phyloP scores from a whole-genome alignment of 2,329 filamentous ascomycete species.

The Fusarium verrucosum region DNA sequence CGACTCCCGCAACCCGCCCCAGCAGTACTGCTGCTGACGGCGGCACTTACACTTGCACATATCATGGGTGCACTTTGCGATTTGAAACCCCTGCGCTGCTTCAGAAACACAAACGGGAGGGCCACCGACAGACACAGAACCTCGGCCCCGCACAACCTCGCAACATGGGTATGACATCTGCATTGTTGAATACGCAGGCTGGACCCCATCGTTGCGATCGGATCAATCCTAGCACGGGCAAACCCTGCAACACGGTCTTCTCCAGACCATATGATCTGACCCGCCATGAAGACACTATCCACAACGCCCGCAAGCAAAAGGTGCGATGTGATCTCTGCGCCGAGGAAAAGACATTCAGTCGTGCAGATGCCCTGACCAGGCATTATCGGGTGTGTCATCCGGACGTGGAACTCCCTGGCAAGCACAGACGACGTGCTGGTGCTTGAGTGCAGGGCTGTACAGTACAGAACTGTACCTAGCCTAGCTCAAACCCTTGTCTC shows the following conservation, averaged over 20 bases:
- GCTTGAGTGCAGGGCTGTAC: slow-evolving; percentile 16
- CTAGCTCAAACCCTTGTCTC: background rate
- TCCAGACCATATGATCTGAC: slow-evolving; percentile 96
- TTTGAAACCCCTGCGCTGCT: slow-evolving; percentile 89
- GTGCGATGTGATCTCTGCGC: slow-evolving; percentile 92
- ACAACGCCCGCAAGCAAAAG: slow-evolving; percentile 94
- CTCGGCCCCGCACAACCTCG: slow-evolving; percentile 42
- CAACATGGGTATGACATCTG: slow-evolving; percentile 57
- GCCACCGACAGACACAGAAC: slow-evolving; percentile 78
- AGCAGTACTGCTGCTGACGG: slow-evolving; percentile 74
- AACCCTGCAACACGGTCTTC: slow-evolving; percentile 93
- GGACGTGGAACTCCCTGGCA: slow-evolving; percentile 32
- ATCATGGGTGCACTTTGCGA: slow-evolving; percentile 86
- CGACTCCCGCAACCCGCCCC: slow-evolving; percentile 58
- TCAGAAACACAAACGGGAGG: slow-evolving; percentile 95
- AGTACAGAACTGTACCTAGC: too few relatives aligned
- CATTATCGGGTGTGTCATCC: slow-evolving; percentile 96
- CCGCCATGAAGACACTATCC: slow-evolving; percentile 95
- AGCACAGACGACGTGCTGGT: slow-evolving; percentile 33
- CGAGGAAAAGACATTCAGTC: slow-evolving; percentile 96
- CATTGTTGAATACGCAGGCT: slow-evolving; percentile 82
- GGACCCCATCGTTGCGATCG: slow-evolving; percentile 93
- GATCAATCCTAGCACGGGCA: slow-evolving; percentile 93
- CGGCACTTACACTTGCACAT: slow-evolving; percentile 95
- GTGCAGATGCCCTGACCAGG: slow-evolving; percentile 91